These are phyloP conservation scores for Yarrowia osloensis DNA, from an alignment of 805 yeast species.

Conservation along the genomic window DNA sequence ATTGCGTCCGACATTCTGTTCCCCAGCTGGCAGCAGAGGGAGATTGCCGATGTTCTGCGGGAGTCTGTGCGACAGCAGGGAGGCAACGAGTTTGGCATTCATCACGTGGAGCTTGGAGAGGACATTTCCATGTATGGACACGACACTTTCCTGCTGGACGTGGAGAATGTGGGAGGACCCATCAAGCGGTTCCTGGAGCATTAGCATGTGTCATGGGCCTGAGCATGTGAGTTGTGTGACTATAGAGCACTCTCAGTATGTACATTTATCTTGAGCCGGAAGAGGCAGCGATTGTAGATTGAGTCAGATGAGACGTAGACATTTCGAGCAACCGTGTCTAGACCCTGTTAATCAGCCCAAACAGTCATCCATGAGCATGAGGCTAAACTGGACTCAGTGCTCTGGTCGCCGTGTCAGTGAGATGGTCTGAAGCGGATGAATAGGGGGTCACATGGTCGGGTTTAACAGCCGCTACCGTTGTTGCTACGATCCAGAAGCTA, in stretches of 20 bases:
- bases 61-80: conserved; percentile 42
- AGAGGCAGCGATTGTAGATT: too few relatives aligned
- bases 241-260: conserved; percentile 12
- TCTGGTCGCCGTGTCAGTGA: background rate
- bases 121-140: conserved; percentile 85
- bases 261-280: background rate
- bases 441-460: background rate
- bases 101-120: conserved; percentile 72
- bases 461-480: background rate
- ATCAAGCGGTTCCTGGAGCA: conserved; percentile 60
- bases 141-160: conserved; percentile 81
- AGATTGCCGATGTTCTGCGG: conserved; percentile 63
- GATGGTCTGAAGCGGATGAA: too few relatives aligned
- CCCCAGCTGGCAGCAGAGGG: conserved; percentile 94
- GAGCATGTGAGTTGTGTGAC: background rate
- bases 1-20: conserved; percentile 91
- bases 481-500: too few relatives aligned
- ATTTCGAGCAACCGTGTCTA: background rate
- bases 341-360: background rate
- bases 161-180: conserved; percentile 78
- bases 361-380: background rate
- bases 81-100: conserved; percentile 47
- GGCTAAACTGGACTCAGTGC: background rate
- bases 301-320: too few relatives aligned
- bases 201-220: background rate